Evolutionary conservation across 441 rosid species (phyloP), one percentile per base, ranked within the genome.

Genomic region (Populus hybrid): DNA sequence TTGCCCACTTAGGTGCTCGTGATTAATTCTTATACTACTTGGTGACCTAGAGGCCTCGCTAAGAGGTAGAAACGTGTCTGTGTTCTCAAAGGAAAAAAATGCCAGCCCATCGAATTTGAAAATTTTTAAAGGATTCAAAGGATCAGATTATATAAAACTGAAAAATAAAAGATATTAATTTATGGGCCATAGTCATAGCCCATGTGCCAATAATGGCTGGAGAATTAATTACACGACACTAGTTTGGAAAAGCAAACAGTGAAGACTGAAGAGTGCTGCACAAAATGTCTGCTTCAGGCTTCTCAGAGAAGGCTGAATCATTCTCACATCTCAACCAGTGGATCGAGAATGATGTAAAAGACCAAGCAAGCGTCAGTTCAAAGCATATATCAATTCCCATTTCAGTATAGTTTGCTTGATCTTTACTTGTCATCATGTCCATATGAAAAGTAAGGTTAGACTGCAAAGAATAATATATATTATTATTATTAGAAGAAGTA

Each of bases 391-490:
- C 36, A 63, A 75, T 42, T 63, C 53, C 40, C 12, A 16, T 21
- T 35, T 65, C 4, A 63, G 30, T 4, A 16, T 53, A 38, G 32
- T 0, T 68, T 50, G 73, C 78, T 76, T 69, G 6, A 21, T 57
- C 78, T 76, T 76, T 76, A 76, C 73, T 67, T 53, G 67, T 76
- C 36, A 40, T 38, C 63, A 65, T 66, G 23, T 61, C 19, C 57
- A 5, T 50, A 16, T 50, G 57, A 50, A 50, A 50, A 50, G 57
- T 1, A 50, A 50, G 57, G 57, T 50, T 16, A 50, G 57, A 50
- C 57, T 14, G 18, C 57, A 50, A 50, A 50, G 57, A 50, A 50
- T 50, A 50, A 50, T 50, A 14, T 14, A 3, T 5, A 14, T 14
- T 50, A 50, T 50, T 5, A 14, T 14, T 50, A 50, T 46, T 46